Evolutionary conservation across 345 rosid genomes (phyloP), one percentile per base, ranked within the genome.

Genomic region (Rhizophora apiculata): DNA sequence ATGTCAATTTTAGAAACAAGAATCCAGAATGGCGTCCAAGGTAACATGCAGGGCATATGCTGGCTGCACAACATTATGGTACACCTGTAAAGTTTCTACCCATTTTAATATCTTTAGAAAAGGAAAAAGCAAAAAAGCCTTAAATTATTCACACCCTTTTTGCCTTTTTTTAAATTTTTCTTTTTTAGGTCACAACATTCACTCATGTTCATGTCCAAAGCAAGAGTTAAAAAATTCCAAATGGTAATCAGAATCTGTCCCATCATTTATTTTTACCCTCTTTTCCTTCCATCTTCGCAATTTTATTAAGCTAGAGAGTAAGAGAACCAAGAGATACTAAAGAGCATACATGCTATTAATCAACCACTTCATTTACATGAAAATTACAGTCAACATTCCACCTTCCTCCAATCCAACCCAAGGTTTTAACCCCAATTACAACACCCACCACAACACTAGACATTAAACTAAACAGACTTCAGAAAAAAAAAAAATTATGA

Each of bases 371-470:
- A 84, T 82, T 64, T 82, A 85, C 85, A 85, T 67, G 70, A 22
- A 71, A 71, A 73, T 75, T 76, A 82, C 79, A 77, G 63, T 77
- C 71, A 79, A 79, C 83, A 76, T 60, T 37, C 59, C 43, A 63
- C 74, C 20, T 20, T 22, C 21, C 19, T 20, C 55, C 48, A 7
- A 10, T 63, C 32, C 74, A 32, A 53, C 72, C 63, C 15, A 43
- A 43, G 49, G 49, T 3, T 43, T 43, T 43, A 13, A 15, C 1
- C 49, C 49, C 49, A 13, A 43, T 36, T 61, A 67, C 76, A 67
- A 27, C 27, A 13, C 43, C 64, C 15, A 5, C 52, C 20, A 53
- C 57, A 58, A 56, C 69, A 2, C 72, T 34, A 68, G 55, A 59
- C 26, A 21, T 63, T 39, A 39, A 39, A 49, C 43, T 53, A 80